A percentile compares a stretch with the other conserved stretches of the same genome.
Evolutionary conservation across 192 early-diverging fungal species (phyloP).

Genomic region (Coemansia sp.): DNA sequence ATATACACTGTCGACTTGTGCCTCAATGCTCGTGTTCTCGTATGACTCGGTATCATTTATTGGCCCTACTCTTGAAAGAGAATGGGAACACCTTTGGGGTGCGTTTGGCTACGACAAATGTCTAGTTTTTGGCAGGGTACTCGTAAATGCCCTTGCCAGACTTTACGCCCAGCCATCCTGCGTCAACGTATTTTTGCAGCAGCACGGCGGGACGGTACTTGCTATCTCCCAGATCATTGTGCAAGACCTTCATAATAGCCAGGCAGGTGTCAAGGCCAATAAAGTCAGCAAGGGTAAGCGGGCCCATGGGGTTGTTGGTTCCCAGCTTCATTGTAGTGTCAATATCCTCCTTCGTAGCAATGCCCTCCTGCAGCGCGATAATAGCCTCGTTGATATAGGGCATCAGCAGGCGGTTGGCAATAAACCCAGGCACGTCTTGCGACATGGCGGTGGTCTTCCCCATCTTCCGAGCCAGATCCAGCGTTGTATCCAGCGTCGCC

Average conservation of each 20-base stretch:
- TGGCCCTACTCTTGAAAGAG: background rate
- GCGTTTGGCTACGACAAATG: background rate
- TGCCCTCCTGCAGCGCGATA: slow-evolving; percentile 80
- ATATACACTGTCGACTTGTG: background rate
- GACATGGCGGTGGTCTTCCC: slow-evolving; percentile 90
- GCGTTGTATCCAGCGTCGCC: slow-evolving; percentile 69
- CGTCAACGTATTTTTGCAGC: slow-evolving; percentile 92
- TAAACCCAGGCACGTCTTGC: slow-evolving; percentile 92
- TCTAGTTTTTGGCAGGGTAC: slow-evolving; percentile 53
- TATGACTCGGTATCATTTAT: background rate
- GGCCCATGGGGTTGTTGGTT: slow-evolving; percentile 97
- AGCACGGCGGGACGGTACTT: slow-evolving; percentile 94
- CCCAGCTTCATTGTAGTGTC: slow-evolving; percentile 98
- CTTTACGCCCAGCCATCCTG: slow-evolving; percentile 96
- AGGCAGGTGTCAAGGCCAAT: slow-evolving; percentile 98
- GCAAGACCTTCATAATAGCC: slow-evolving; percentile 94
- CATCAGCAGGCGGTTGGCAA: slow-evolving; percentile 96
- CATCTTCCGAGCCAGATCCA: slow-evolving; percentile 77
- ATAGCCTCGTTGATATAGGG: slow-evolving; percentile 99
- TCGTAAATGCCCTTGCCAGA: slow-evolving; percentile 84
- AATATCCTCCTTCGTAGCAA: slow-evolving; percentile 90
- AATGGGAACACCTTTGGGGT: background rate
- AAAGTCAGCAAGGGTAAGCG: slow-evolving; percentile 93
- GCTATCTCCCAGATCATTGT: slow-evolving; percentile 85
- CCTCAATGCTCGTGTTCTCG: background rate